Evolutionary conservation across 2,329 filamentous ascomycete species (phyloP).

Genomic region (Microdochium paspali): DNA sequence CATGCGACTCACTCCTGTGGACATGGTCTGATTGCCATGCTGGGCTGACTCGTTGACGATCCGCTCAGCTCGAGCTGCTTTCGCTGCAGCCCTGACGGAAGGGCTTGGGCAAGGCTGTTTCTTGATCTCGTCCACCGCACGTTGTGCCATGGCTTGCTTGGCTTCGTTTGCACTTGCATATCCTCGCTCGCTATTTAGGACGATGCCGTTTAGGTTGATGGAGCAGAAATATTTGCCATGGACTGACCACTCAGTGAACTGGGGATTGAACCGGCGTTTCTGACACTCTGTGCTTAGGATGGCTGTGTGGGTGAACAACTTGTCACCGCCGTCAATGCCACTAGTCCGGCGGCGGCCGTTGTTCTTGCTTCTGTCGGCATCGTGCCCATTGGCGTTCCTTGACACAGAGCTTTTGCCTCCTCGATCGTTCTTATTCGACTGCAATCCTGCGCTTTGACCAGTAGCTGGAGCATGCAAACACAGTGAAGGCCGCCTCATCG

Average conservation of each 20-base stretch:
- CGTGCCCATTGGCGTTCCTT: background rate
- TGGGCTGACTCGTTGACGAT: background rate
- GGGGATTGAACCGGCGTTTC: slow-evolving; percentile 16
- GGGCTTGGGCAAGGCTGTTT: slow-evolving; percentile 2
- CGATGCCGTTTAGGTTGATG: slow-evolving; percentile 9
- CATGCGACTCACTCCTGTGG: too few species aligned
- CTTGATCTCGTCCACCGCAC: slow-evolving; percentile 3
- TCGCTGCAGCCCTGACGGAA: background rate
- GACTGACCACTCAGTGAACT: slow-evolving; percentile 9
- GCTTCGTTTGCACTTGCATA: slow-evolving; percentile 8
- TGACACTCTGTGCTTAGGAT: slow-evolving; percentile 14
- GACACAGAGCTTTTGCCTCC: background rate
- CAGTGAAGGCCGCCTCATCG: background rate
- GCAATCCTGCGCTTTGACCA: background rate
- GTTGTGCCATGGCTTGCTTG: slow-evolving; percentile 10
- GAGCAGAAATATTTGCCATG: slow-evolving; percentile 8
- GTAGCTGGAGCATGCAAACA: background rate
- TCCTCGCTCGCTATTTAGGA: slow-evolving; percentile 4
- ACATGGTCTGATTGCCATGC: background rate
- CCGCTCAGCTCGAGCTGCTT: background rate
- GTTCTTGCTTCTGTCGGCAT: background rate
- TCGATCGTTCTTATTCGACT: background rate
- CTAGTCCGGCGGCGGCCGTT: background rate
- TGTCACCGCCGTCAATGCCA: background rate
- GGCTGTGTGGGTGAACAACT: background rate